Evolutionary conservation across 2,329 filamentous ascomycete species (phyloP).

Genomic region (Cladosporium oxysporum): DNA sequence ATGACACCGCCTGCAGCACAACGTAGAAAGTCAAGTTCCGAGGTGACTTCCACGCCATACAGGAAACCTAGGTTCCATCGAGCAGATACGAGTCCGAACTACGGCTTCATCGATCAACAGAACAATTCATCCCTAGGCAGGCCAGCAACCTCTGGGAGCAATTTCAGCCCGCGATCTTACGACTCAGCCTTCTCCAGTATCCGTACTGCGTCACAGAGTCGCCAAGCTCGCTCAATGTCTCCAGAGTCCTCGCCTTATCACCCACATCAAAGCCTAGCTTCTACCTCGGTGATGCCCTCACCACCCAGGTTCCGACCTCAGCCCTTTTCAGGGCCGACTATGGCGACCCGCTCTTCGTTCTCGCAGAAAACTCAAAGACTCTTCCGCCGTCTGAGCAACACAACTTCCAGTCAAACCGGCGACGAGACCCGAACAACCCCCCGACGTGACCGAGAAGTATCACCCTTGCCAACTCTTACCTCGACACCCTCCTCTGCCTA

Average conservation of each 20-base stretch:
- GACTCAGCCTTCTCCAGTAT: constrained; percentile 28
- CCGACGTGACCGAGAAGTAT: constrained; percentile 21
- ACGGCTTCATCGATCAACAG: neutral
- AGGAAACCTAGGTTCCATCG: constrained; percentile 32
- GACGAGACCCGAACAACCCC: neutral
- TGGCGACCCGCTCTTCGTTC: constrained; percentile 15
- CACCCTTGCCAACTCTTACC: constrained; percentile 29
- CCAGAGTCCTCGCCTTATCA: neutral
- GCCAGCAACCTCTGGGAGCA: neutral
- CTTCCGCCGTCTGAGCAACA: constrained; percentile 35
- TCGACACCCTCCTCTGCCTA: constrained; percentile 29
- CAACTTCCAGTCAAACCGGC: neutral
- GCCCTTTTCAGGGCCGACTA: neutral
- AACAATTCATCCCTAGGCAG: neutral
- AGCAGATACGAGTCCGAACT: constrained; percentile 34
- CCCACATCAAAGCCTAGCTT: neutral
- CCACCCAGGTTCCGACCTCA: neutral
- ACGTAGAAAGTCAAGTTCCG: constrained; percentile 32
- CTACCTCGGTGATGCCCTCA: neutral
- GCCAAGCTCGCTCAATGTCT: constrained; percentile 2
- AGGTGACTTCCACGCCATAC: constrained; percentile 23
- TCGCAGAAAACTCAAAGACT: constrained; percentile 35
- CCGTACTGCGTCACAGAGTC: constrained; percentile 27
- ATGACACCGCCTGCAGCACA: constrained; percentile 14
- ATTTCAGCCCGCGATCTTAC: neutral